Conservation (phyloP, 495 filamentous ascomycete genomes). For the Podospora pseudopauciseta region DNA sequence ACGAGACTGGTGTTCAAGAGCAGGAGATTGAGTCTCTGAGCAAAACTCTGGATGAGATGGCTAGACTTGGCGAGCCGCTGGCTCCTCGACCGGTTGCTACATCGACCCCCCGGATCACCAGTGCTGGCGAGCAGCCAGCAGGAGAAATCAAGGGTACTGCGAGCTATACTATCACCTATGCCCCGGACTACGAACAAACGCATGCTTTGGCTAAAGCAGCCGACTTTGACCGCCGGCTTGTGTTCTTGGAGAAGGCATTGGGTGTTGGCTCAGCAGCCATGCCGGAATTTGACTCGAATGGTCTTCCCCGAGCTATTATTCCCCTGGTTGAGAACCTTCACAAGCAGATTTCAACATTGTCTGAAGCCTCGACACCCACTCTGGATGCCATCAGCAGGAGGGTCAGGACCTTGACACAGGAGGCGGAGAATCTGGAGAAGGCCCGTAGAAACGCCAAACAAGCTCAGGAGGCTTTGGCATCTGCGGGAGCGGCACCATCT, state of each 20-base stretch:
- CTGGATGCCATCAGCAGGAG: slow-evolving; percentile 72
- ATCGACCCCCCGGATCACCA: slow-evolving; percentile 18
- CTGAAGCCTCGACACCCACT: slow-evolving; percentile 58
- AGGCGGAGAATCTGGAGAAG: slow-evolving; percentile 74
- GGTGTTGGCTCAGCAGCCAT: slow-evolving; percentile 69
- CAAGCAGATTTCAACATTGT: slow-evolving; percentile 62
- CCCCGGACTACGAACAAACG: slow-evolving; percentile 55
- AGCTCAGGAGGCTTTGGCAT: slow-evolving; percentile 56
- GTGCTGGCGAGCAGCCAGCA: slow-evolving; percentile 11
- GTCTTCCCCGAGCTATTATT: slow-evolving; percentile 62
- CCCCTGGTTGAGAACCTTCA: slow-evolving; percentile 77
- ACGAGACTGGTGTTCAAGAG: slow-evolving; percentile 32
- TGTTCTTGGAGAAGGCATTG: slow-evolving; percentile 72
- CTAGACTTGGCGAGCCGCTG: slow-evolving; percentile 33
- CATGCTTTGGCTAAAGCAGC: slow-evolving; percentile 75
- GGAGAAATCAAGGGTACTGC: slow-evolving; percentile 20
- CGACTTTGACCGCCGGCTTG: slow-evolving; percentile 79
- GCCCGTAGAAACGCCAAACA: slow-evolving; percentile 67
- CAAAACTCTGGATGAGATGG: slow-evolving; percentile 59
- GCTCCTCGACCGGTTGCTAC: slow-evolving; percentile 28
- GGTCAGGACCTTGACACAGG: slow-evolving; percentile 69
- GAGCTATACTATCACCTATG: slow-evolving; percentile 54
- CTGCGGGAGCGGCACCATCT: slow-evolving; percentile 39
- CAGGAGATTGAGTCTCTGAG: slow-evolving; percentile 57
- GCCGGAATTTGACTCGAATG: slow-evolving; percentile 56